Evolutionary conservation across 441 rosid species (phyloP).

Genomic region (Brassica balearica): DNA sequence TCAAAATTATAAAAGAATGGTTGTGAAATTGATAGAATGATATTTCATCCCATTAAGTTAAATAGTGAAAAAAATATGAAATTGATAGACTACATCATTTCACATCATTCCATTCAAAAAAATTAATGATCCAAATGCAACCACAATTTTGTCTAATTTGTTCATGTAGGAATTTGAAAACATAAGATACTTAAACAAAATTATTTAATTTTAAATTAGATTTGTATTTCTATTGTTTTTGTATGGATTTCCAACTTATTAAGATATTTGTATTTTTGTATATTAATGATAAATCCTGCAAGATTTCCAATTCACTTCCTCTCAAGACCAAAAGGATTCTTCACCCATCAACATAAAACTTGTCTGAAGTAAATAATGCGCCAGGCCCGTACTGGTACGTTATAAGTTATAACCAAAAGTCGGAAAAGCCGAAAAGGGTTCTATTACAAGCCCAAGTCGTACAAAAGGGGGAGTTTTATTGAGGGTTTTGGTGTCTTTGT

Average conservation of each 20-base stretch:
- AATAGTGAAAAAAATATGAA: too few species aligned
- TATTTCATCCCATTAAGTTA: too few species aligned
- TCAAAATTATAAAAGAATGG: too few species aligned
- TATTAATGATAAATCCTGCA: background rate
- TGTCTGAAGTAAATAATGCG: background rate
- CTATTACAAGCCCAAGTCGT: slow-evolving; percentile 5
- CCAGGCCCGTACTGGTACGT: background rate
- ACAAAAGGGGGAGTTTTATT: slow-evolving; percentile 42
- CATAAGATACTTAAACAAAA: background rate
- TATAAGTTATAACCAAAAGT: background rate
- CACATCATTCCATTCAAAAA: too few species aligned
- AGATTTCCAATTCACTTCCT: background rate
- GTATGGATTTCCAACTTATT: background rate
- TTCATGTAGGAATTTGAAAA: background rate
- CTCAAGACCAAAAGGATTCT: background rate
- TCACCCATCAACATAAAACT: background rate
- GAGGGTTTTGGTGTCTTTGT: slow-evolving; percentile 92
- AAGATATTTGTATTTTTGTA: background rate
- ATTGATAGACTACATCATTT: too few species aligned
- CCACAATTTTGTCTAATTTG: too few species aligned
- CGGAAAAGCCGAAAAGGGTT: background rate
- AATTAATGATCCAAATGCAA: too few species aligned
- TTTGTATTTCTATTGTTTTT: background rate
- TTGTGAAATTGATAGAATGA: too few species aligned
- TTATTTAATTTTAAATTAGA: background rate